phyloP scores from a whole-genome alignment of 805 yeast species.

The Ogataea chonburiensis region DNA sequence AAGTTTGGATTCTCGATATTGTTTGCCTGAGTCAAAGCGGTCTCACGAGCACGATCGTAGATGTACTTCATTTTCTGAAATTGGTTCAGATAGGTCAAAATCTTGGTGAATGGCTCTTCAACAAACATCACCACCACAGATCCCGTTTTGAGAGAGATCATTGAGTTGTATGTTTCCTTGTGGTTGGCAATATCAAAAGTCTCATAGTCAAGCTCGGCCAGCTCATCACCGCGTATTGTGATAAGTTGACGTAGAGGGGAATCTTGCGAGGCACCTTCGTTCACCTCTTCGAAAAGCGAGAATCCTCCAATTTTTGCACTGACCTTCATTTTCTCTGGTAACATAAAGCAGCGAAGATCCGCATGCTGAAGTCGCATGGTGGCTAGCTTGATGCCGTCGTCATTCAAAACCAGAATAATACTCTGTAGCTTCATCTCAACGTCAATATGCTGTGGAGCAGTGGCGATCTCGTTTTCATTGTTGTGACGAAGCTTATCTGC shows the following conservation, averaged over 20 bases:
- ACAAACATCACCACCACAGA: constrained; percentile 75
- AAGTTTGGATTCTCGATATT: constrained; percentile 53
- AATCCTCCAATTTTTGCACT: constrained; percentile 74
- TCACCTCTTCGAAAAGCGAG: constrained; percentile 71
- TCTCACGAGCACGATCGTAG: constrained; percentile 87
- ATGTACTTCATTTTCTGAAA: constrained; percentile 82
- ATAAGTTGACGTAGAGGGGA: constrained; percentile 64
- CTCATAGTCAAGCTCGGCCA: constrained; percentile 82
- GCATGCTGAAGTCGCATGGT: constrained; percentile 77
- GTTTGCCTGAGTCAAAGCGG: constrained; percentile 79
- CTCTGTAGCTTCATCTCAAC: constrained; percentile 70
- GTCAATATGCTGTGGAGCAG: constrained; percentile 72
- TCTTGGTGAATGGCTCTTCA: constrained; percentile 72
- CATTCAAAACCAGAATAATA: constrained; percentile 71
- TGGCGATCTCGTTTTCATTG: constrained; percentile 50
- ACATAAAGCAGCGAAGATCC: constrained; percentile 56
- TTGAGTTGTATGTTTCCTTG: constrained; percentile 50
- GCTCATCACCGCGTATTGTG: constrained; percentile 71
- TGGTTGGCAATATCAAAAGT: constrained; percentile 64
- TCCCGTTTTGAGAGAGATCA: constrained; percentile 66
- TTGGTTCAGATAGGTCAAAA: constrained; percentile 65
- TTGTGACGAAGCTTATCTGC: constrained; percentile 72
- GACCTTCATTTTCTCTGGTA: constrained; percentile 78
- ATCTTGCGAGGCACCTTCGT: constrained; percentile 57
- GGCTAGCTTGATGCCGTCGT: constrained; percentile 79